A percentile compares a stretch with the other conserved stretches of the same genome.
Conservation (phyloP, 192 early-diverging fungal genomes). For the Kickxella alabastrina region DNA sequence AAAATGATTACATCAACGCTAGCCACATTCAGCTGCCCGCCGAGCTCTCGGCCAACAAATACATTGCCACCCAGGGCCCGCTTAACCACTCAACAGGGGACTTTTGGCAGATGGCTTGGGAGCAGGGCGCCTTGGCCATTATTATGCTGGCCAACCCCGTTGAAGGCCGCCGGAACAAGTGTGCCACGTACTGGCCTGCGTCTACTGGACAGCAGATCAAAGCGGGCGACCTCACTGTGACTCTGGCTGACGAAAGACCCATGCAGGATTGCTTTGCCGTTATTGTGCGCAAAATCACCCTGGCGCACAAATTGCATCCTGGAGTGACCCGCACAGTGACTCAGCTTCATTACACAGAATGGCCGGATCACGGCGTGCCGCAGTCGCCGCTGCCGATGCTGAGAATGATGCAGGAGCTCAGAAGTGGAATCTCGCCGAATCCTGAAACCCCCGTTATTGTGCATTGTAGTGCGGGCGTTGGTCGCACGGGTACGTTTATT, state of each 20-base stretch:
- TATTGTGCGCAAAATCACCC: conserved; percentile 30
- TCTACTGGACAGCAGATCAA: not conserved
- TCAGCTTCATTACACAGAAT: conserved; percentile 71
- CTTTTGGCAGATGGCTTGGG: conserved; percentile 89
- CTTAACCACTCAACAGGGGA: conserved; percentile 64
- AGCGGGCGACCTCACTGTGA: conserved; percentile 9
- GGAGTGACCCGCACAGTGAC: conserved; percentile 46
- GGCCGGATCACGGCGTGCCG: conserved; percentile 82
- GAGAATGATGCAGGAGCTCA: conserved; percentile 26
- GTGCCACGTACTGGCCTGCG: conserved; percentile 78
- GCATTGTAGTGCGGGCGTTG: conserved; percentile 52
- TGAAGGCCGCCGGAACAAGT: conserved; percentile 67
- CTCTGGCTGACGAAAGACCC: conserved; percentile 36
- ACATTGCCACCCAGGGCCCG: conserved; percentile 88
- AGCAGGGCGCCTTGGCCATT: conserved; percentile 65
- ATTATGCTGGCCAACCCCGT: conserved; percentile 83
- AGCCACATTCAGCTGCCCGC: conserved; percentile 55
- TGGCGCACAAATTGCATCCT: conserved; percentile 23
- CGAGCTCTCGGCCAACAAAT: conserved; percentile 39
- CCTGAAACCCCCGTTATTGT: conserved; percentile 36
- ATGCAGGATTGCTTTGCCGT: conserved; percentile 50
- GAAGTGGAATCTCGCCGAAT: conserved; percentile 1
- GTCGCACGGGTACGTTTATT: conserved; percentile 47
- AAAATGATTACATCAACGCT: conserved; percentile 80
- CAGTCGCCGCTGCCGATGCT: conserved; percentile 51